Conservation (phyloP, 2,329 filamentous ascomycete genomes). For the Nigrograna mackinnonii region DNA sequence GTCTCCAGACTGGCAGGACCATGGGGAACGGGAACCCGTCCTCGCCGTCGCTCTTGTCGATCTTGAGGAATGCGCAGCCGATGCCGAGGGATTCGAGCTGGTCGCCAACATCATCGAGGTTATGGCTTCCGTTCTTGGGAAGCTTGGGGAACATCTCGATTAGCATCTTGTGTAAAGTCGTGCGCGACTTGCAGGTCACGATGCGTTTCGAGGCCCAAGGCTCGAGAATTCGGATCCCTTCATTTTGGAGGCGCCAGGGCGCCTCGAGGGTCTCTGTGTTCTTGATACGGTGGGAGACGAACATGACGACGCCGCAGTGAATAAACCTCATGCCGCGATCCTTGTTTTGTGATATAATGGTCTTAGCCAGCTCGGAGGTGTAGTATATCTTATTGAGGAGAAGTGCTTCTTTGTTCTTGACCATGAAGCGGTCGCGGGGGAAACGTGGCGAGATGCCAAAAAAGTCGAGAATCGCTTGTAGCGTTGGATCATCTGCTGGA, state of each 20-base stretch:
- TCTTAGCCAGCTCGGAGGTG: conserved; percentile 79
- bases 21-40: conserved; percentile 74
- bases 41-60: conserved; percentile 71
- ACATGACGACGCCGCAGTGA: conserved; percentile 97
- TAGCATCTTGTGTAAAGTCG: conserved; percentile 79
- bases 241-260: conserved; percentile 92
- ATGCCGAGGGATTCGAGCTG: conserved; percentile 77
- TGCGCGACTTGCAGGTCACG: conserved; percentile 73
- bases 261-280: conserved; percentile 93
- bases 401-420: conserved; percentile 86
- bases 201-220: conserved; percentile 85
- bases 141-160: conserved; percentile 98
- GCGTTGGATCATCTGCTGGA: conserved; percentile 71
- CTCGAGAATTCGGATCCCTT: conserved; percentile 88
- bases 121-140: conserved; percentile 70
- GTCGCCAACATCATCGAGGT: conserved; percentile 86
- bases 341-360: conserved; percentile 86
- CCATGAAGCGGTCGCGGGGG: conserved; percentile 90
- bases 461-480: conserved; percentile 78
- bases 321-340: conserved; percentile 92
- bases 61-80: conserved; percentile 86
- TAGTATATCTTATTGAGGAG: conserved; percentile 97
- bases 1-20: conserved; percentile 93
- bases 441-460: conserved; percentile 85
- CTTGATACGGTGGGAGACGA: conserved; percentile 69